Conservation (phyloP, 1,284 basidiomycete genomes). For the Violaceomyces palustris region DNA sequence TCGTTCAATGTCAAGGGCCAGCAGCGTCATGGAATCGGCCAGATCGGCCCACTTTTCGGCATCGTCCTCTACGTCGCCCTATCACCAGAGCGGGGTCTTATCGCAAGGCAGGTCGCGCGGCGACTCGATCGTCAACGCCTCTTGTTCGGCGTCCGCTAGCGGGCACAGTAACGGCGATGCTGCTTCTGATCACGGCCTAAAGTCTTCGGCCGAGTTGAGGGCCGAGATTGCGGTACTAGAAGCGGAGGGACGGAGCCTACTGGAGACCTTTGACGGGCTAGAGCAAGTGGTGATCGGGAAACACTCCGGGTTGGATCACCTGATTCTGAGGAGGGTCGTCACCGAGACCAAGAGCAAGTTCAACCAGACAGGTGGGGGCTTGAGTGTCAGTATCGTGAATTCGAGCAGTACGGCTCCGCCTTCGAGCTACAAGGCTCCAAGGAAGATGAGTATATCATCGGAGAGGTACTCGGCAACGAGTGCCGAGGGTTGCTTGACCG, state of each 20-base stretch:
- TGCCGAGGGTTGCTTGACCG: background rate
- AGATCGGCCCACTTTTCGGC: no score
- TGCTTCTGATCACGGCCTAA: no score
- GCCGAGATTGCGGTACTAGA: slow-evolving; percentile 39
- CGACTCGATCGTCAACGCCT: no score
- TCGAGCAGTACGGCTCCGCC: slow-evolving; percentile 2
- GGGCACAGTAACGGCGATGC: no score
- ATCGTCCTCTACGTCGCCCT: no score
- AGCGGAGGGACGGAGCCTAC: slow-evolving; percentile 30
- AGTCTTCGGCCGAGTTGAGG: slow-evolving; percentile 27
- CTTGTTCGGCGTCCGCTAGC: no score
- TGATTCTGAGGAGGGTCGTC: background rate
- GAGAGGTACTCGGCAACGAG: background rate
- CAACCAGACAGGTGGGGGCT: background rate
- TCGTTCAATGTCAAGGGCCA: no score
- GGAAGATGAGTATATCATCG: background rate
- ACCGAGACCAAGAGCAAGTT: slow-evolving; percentile 1
- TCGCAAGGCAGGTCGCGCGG: no score
- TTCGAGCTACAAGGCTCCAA: slow-evolving; percentile 10
- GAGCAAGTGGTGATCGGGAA: slow-evolving; percentile 25
- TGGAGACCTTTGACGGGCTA: slow-evolving; percentile 24
- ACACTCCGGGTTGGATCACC: slow-evolving; percentile 6
- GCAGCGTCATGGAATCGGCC: no score
- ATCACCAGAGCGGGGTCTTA: no score
- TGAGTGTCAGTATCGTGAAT: background rate